Conservation (phyloP, 2,329 filamentous ascomycete genomes). For the Rutstroemia sp. region DNA sequence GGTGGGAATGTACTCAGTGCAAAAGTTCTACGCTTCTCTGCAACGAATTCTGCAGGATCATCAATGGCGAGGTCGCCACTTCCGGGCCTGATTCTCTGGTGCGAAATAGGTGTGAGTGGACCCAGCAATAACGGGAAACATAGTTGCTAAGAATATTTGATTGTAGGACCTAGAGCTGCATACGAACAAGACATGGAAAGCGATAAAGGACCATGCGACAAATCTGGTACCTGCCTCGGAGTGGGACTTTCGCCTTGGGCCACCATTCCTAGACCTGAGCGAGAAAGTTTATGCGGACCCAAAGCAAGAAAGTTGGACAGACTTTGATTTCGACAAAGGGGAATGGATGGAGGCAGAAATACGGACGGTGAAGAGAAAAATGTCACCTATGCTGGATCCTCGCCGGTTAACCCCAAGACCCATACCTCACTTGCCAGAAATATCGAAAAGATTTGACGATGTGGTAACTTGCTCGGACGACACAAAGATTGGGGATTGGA, state of each 20-base stretch:
- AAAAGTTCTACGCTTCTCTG: neutral
- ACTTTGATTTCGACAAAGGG: neutral
- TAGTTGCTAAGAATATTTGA: neutral
- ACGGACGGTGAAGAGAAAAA: neutral
- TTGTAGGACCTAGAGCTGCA: neutral
- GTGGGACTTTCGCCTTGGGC: neutral
- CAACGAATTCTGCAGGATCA: neutral
- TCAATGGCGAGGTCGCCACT: neutral
- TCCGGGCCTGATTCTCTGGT: neutral
- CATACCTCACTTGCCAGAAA: neutral
- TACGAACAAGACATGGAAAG: neutral
- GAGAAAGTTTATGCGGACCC: neutral
- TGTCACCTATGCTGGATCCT: conserved; percentile 1
- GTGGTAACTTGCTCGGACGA: neutral
- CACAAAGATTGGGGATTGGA: neutral
- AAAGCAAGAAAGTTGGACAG: neutral
- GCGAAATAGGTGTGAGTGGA: neutral
- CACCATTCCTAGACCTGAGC: neutral
- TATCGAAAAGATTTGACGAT: neutral
- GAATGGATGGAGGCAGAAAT: neutral
- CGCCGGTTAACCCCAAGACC: neutral
- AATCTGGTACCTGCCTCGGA: neutral
- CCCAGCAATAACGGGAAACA: neutral
- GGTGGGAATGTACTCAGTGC: neutral
- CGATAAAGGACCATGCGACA: neutral